These are phyloP conservation scores for Lipomyces orientalis DNA, from an alignment of 805 yeast genomes.

Conservation along the genomic window DNA sequence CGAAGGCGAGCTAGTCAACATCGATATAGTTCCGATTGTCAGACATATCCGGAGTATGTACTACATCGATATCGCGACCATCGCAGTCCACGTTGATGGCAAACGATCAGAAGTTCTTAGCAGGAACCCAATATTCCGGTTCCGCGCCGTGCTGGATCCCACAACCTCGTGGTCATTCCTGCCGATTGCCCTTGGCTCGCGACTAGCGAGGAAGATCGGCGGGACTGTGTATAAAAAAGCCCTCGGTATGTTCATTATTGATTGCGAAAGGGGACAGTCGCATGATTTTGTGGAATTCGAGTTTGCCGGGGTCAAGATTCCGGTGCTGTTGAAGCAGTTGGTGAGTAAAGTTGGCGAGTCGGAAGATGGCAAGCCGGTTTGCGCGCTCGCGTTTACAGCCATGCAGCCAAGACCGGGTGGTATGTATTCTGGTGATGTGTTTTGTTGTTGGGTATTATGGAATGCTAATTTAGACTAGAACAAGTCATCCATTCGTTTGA, in stretches of 20 bases:
- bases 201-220: conserved; percentile 12
- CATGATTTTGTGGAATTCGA: conserved; percentile 16
- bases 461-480: background rate
- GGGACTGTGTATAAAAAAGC: conserved; percentile 8
- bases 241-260: conserved; percentile 11
- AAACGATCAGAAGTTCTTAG: background rate
- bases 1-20: conserved; percentile 44
- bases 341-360: conserved; percentile 15
- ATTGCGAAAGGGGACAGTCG: conserved; percentile 1
- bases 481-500: conserved; percentile 2
- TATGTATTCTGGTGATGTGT: background rate
- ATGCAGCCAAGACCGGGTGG: conserved; percentile 1
- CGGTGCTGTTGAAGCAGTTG: conserved; percentile 22
- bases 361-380: conserved; percentile 22
- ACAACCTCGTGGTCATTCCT: conserved; percentile 24
- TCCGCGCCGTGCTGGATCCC: conserved; percentile 17
- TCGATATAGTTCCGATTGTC: conserved; percentile 9
- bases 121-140: background rate
- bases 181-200: conserved; percentile 19
- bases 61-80: conserved; percentile 6
- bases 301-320: conserved; percentile 22
- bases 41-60: background rate
- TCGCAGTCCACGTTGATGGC: background rate
- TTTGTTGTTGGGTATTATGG: background rate
- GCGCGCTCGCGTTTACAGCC: conserved; percentile 25